These are phyloP conservation scores for Oryza meridionalis DNA, from an alignment of 176 grass and related monocot species.

Conservation along the genomic window DNA sequence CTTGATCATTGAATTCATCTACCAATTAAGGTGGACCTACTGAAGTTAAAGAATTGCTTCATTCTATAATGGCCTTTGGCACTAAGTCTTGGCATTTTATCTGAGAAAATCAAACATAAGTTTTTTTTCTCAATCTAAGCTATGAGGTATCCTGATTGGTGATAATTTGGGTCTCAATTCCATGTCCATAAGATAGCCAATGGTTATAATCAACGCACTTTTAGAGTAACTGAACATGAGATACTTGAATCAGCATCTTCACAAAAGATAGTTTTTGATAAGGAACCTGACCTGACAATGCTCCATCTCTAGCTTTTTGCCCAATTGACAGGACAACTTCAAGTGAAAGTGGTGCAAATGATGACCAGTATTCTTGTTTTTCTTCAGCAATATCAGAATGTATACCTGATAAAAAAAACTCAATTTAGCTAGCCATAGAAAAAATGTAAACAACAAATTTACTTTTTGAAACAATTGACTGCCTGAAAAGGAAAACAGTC, in stretches of 20 bases:
- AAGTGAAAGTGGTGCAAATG: constrained; percentile 73
- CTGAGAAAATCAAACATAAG: not conserved
- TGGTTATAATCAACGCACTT: constrained; percentile 5
- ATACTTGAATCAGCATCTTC: constrained; percentile 24
- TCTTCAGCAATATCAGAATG: constrained; percentile 86
- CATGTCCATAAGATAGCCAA: constrained; percentile 23
- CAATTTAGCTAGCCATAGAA: constrained; percentile 30
- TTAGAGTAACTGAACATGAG: constrained; percentile 25
- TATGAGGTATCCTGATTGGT: constrained; percentile 12
- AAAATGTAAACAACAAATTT: constrained; percentile 14
- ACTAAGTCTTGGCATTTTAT: not conserved
- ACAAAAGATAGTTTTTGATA: constrained; percentile 24
- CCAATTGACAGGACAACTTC: constrained; percentile 88
- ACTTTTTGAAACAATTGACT: not conserved
- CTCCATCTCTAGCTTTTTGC: constrained; percentile 78
- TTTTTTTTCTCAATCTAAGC: not conserved
- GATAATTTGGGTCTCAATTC: constrained; percentile 19
- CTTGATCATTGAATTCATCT: too few species aligned
- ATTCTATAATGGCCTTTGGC: constrained; percentile 4
- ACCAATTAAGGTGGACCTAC: not conserved
- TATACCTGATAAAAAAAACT: constrained; percentile 57
- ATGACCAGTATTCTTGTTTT: constrained; percentile 88
- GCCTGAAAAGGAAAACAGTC: not conserved
- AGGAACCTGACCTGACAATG: constrained; percentile 68
- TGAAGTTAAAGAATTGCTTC: not conserved